These are phyloP conservation scores for Chrysoporthe deuterocubensis DNA, from an alignment of 2,329 filamentous ascomycete genomes.

Conservation along the genomic window DNA sequence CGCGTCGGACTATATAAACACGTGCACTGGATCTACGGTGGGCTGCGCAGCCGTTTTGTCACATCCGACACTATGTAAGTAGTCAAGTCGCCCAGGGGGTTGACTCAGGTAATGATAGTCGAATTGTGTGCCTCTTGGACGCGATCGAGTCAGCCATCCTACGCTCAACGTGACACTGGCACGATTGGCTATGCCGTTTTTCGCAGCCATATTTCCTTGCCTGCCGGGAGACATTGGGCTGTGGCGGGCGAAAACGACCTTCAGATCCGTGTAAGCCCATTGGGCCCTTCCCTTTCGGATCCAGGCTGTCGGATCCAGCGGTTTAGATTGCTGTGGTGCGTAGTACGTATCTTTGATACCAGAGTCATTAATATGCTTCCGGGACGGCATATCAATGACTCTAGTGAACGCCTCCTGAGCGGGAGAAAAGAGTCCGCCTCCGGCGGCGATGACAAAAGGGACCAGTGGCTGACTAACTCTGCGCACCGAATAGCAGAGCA, in stretches of 20 bases:
- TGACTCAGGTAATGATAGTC: too few species aligned
- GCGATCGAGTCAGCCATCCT: neutral
- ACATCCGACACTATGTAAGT: too few species aligned
- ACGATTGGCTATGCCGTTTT: neutral
- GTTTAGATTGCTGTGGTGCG: neutral
- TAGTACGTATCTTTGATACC: slow-evolving; percentile 5
- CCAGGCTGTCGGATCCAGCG: slow-evolving; percentile 13
- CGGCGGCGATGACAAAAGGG: slow-evolving; percentile 9
- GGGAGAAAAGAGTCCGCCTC: slow-evolving; percentile 4
- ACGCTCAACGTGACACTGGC: neutral
- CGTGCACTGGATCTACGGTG: too few species aligned
- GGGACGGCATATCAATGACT: neutral
- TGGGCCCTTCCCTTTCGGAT: slow-evolving; percentile 10
- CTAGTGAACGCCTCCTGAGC: neutral
- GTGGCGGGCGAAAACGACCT: neutral
- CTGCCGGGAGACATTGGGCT: slow-evolving; percentile 8
- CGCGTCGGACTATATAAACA: too few species aligned
- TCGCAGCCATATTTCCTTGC: neutral
- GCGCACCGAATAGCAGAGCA: slow-evolving; percentile 3
- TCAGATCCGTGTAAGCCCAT: slow-evolving; percentile 19
- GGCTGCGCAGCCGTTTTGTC: too few species aligned
- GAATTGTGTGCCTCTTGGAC: neutral
- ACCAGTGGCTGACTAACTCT: slow-evolving; percentile 10
- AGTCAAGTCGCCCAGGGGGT: too few species aligned
- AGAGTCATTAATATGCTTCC: neutral